Conservation (phyloP, 768 basidiomycete species). For the Suillus subalutaceus region DNA sequence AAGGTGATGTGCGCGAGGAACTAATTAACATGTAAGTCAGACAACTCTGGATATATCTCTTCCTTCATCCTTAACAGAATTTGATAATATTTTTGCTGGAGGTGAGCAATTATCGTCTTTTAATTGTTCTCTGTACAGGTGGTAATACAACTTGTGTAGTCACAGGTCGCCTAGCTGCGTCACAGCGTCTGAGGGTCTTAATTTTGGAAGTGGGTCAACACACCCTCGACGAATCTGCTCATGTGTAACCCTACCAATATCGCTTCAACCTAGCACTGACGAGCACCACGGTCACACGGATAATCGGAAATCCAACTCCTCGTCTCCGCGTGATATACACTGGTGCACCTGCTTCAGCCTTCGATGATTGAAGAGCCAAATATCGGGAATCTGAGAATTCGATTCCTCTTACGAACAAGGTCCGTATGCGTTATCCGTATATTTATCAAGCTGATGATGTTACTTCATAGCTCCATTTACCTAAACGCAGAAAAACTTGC, state of each 20-base stretch:
- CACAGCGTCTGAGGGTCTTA: slow-evolving; percentile 24
- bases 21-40: too few species aligned
- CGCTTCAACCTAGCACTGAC: slow-evolving; percentile 18
- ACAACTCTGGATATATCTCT: too few species aligned
- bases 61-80: too few species aligned
- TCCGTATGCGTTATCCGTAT: too few species aligned
- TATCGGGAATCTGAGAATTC: slow-evolving; percentile 28
- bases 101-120: too few species aligned
- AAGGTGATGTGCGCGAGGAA: too few species aligned
- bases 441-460: too few species aligned
- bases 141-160: slow-evolving; percentile 38
- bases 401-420: slow-evolving; percentile 26
- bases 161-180: slow-evolving; percentile 30
- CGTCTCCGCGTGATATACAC: slow-evolving; percentile 51
- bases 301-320: slow-evolving; percentile 19
- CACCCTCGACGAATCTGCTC: slow-evolving; percentile 22
- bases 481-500: too few species aligned
- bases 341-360: slow-evolving; percentile 60
- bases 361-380: slow-evolving; percentile 34
- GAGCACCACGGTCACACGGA: slow-evolving; percentile 22
- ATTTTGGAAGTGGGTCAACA: slow-evolving; percentile 32
- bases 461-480: too few species aligned
- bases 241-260: slow-evolving; percentile 25
- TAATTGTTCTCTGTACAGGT: slow-evolving; percentile 18
- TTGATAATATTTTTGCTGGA: too few species aligned